Base-by-base conservation (phyloP, 352 stramenopile genomes). In the Stramenopiles sp. region DNA sequence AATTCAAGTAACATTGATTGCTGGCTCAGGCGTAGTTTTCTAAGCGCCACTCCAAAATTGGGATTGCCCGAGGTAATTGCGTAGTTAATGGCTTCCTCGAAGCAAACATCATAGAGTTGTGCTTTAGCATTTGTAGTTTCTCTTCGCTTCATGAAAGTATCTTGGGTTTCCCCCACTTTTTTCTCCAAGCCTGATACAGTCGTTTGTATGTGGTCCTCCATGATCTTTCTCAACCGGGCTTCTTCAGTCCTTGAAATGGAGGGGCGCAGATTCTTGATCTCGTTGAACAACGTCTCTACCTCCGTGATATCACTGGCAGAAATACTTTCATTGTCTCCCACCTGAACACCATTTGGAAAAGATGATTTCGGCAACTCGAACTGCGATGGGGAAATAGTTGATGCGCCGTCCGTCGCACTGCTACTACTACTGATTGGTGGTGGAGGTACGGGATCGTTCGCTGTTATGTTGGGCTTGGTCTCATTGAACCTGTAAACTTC, bases 61-160 rank as follows among this genome's bases (percentile, higher is more conserved):
- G 55, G 55, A 27, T 71, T 71, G 22, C 27, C 55, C 55, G 55
- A 25, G 30, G 90, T 91, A 33, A 94, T 30, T 44, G 78, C 8
- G 33, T 78, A 75, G 30, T 81, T 75, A 44, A 75, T 75, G 39
- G 32, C 80, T 67, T 82, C 7, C 39, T 4, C 32, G 7, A 30
- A 55, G 67, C 80, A 75, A 7, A 75, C 30, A n/a, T 75, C 80
- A 7, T 80, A 71, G 30, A 76, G 30, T 29, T 7, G 7, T 7
- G 67, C 30, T 44, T 76, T 75, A 27, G 8, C 80, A 25, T 81
- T 81, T 27, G 78, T 78, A 76, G 80, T 82, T 31, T 55, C 80
- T 25, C 7, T 7, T 67, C 44, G 32, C 67, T 67, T 7, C 22
- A 30, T 7, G 80, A 82, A 81, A 7, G 80, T 31, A 30, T 82